Evolutionary conservation across 345 rosid species (phyloP), one percentile per base, ranked within the genome.

Genomic region (Turritis glabra): DNA sequence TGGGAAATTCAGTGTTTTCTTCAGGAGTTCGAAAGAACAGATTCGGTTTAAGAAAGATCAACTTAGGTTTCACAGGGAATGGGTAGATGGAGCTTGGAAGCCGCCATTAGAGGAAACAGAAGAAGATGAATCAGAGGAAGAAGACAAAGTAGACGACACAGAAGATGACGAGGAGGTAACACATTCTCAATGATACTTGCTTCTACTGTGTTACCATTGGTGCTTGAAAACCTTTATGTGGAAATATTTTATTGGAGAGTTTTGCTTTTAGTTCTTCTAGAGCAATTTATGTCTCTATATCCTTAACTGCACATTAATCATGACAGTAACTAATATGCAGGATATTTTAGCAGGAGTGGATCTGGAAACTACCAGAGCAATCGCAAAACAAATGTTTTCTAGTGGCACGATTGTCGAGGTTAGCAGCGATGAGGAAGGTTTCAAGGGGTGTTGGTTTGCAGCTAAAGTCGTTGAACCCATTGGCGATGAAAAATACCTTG

Each of bases 31-130:
- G 0, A 86, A 52, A 63, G 96, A 94, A 72, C 89, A 85, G 84
- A 73, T 83, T 72, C 79, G 44, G 69, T 88, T 88, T 78, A 46
- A 47, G 3, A 79, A 62, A 65, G 76, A 82, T 63, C 69, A 86
- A 14, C 44, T 91, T 73, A 85, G 96, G 80, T 61, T 87, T 76
- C 95, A 87, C 13, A 81, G 95, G 27, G 89, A 88, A 81, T 91
- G 93, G 98, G 53, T 80, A 19, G 26, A 71, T 43, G 94, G 85
- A 5, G 69, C 71, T 19, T 94, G 98, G 97, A 71, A 80, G 23
- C 96, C 92, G 1, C 87, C 95, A 8, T 18, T 88, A 35, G 80
- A 82, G 33, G 79, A 68, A 12, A 59, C 27, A 3, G 71, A 21
- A 26, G 73, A 62, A 69, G 61, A 54, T 40, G 56, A 37, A 62